A percentile compares a stretch with the other conserved stretches of the same genome.
These are phyloP conservation scores for Mycena galericulata DNA, from an alignment of 768 basidiomycete species.

Conservation along the genomic window DNA sequence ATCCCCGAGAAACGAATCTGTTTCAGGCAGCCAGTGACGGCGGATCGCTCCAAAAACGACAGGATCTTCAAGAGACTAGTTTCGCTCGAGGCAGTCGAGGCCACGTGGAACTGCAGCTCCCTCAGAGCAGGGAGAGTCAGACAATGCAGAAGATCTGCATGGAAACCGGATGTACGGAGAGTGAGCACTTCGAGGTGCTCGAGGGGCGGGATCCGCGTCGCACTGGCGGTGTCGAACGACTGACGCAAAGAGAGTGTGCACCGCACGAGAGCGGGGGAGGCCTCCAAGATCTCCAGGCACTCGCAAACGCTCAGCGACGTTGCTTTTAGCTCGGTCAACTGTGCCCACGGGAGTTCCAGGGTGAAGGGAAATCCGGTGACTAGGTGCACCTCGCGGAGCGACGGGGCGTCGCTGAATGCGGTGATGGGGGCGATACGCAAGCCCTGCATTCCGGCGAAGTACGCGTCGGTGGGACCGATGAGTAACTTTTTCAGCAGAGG, in stretches of 20 bases:
- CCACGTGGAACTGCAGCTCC: constrained; percentile 28
- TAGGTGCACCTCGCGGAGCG: constrained; percentile 28
- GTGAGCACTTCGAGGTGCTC: constrained; percentile 22
- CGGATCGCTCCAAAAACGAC: constrained; percentile 22
- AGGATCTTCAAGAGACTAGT: constrained; percentile 7
- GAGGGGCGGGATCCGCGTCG: constrained; percentile 19
- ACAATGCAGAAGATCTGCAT: constrained; percentile 26
- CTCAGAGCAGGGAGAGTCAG: constrained; percentile 22
- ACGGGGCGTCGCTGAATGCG: constrained; percentile 23
- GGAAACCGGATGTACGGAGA: constrained; percentile 21
- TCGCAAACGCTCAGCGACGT: constrained; percentile 27
- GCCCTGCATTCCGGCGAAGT: constrained; percentile 20
- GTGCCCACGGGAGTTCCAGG: constrained; percentile 26
- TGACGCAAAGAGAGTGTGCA: constrained; percentile 25
- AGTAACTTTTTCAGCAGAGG: constrained; percentile 26
- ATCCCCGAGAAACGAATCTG: constrained; percentile 24
- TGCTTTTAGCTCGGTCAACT: constrained; percentile 15
- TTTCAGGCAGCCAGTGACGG: not conserved
- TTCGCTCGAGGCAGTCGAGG: not conserved
- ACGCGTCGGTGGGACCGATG: constrained; percentile 22
- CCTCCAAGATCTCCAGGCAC: constrained; percentile 27
- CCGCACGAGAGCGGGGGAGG: constrained; percentile 20
- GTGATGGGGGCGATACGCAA: constrained; percentile 23
- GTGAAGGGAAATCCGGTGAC: constrained; percentile 28
- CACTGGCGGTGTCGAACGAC: constrained; percentile 18